These are phyloP conservation scores for Rhododendron henanense DNA, from an alignment of 148 eudicot species.

Conservation along the genomic window DNA sequence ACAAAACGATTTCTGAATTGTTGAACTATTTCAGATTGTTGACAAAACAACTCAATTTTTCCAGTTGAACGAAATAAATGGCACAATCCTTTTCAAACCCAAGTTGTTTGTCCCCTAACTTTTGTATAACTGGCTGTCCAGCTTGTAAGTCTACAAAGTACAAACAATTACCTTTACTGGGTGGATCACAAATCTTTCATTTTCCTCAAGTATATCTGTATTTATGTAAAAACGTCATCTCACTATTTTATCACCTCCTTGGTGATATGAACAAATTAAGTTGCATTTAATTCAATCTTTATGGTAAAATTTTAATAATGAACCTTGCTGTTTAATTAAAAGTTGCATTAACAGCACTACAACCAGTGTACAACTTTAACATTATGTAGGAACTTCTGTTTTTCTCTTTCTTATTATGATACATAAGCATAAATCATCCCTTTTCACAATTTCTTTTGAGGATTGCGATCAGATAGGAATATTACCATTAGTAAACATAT, in stretches of 20 bases:
- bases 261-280: neutral
- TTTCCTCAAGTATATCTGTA: neutral
- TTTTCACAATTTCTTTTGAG: neutral
- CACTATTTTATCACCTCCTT: neutral
- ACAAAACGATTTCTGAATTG: neutral
- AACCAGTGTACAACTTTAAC: neutral
- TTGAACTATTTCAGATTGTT: neutral
- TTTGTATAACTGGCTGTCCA: neutral
- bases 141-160: neutral
- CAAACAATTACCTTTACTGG: neutral
- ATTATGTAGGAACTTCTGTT: neutral
- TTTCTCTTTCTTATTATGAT: too few relatives aligned
- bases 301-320: neutral
- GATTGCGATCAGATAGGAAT: neutral
- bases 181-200: neutral
- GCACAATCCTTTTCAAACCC: neutral
- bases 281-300: too few relatives aligned
- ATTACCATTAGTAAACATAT: neutral
- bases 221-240: neutral
- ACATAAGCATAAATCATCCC: neutral
- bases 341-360: neutral
- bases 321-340: neutral
- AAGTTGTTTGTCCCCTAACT: neutral
- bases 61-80: neutral
- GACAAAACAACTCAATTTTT: neutral